Conservation (phyloP, 768 basidiomycete species). For the Cystobasidium tubakii region DNA sequence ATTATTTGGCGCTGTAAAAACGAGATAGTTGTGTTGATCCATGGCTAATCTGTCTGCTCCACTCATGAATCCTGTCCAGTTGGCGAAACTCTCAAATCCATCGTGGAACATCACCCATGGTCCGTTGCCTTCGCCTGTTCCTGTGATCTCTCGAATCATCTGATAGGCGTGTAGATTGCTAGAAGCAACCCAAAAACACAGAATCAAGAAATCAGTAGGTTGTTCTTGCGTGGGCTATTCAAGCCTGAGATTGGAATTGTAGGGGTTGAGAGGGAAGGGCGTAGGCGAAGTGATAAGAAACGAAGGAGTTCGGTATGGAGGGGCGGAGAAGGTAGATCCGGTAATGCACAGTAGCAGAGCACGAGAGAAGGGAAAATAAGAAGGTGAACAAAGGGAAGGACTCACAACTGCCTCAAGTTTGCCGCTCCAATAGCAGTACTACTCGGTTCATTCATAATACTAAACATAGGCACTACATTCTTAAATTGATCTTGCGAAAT, state of each 20-base stretch:
- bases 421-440: slow-evolving; percentile 58
- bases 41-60: slow-evolving; percentile 74
- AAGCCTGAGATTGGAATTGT: no score
- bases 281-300: no score
- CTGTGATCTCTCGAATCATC: slow-evolving; percentile 61
- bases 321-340: no score
- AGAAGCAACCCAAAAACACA: background rate
- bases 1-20: slow-evolving; percentile 56
- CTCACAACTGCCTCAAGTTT: slow-evolving; percentile 50
- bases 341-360: background rate
- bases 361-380: background rate
- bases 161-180: slow-evolving; percentile 70
- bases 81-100: slow-evolving; percentile 62
- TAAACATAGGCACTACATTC: slow-evolving; percentile 78
- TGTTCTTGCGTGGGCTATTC: background rate
- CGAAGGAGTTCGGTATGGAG: no score
- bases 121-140: slow-evolving; percentile 38
- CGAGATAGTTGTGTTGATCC: slow-evolving; percentile 82
- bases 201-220: background rate
- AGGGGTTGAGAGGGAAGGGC: no score
- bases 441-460: slow-evolving; percentile 76
- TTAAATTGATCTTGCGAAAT: slow-evolving; percentile 66
- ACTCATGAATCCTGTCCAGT: slow-evolving; percentile 68
- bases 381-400: background rate
- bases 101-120: slow-evolving; percentile 69